Conservation (phyloP, 768 basidiomycete species). For the Lentinus tigrinus region DNA sequence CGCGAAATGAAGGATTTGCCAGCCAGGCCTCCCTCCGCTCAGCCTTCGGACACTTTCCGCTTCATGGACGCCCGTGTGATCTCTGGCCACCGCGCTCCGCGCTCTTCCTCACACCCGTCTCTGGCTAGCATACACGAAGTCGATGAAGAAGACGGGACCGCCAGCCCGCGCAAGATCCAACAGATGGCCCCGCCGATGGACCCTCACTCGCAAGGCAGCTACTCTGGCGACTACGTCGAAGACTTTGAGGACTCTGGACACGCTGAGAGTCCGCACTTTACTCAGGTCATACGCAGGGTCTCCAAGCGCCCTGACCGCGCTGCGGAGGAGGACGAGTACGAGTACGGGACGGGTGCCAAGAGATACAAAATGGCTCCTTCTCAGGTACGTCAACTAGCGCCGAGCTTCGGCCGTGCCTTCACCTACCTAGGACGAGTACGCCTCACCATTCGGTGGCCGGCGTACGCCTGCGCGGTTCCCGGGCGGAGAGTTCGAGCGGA, state of each 20-base stretch:
- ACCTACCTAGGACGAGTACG: slow-evolving; percentile 8
- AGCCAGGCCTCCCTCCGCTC: neutral
- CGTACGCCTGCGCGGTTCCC: slow-evolving; percentile 1
- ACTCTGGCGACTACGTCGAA: neutral
- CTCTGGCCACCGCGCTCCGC: slow-evolving; percentile 5
- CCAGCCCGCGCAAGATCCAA: neutral
- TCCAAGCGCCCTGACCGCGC: slow-evolving; percentile 5
- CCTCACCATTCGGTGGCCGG: neutral
- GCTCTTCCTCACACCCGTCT: slow-evolving; percentile 17
- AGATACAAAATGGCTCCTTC: slow-evolving; percentile 16
- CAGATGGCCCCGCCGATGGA: neutral
- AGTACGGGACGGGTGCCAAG: slow-evolving; percentile 18
- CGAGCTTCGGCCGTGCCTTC: neutral
- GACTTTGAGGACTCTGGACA: neutral
- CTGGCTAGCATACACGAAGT: slow-evolving; percentile 22
- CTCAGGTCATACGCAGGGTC: slow-evolving; percentile 5
- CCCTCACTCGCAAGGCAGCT: neutral
- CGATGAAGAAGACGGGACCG: slow-evolving; percentile 10
- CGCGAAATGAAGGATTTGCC: neutral
- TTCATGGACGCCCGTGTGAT: slow-evolving; percentile 1
- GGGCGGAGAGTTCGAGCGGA: neutral
- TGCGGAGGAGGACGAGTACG: slow-evolving; percentile 13
- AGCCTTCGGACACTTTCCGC: neutral
- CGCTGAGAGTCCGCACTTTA: neutral
- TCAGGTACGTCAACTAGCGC: slow-evolving; percentile 1